Base-by-base conservation (phyloP, 257 asterid species). In the Nicotiana tomentosiformis region DNA sequence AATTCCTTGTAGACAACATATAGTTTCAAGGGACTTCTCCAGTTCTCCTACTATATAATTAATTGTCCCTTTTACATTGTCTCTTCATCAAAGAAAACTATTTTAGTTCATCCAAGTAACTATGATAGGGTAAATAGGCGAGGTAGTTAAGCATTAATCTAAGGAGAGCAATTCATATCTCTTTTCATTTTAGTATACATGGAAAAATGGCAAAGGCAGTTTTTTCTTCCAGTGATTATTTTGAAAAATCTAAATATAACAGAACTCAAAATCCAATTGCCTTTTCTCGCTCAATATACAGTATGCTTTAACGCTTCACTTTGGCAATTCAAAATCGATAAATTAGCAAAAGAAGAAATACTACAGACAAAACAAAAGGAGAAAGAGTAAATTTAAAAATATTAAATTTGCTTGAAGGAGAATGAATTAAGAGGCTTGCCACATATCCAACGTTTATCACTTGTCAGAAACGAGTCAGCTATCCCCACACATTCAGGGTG, bases 401-500 rank as follows among this genome's bases (percentile, higher is more conserved):
- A 46, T 66, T 51, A 81, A 66, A 30, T 43, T 51, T 29, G 29
- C 43, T 46, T 33, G 33, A 81, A 20, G 74, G 29, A 30, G 74
- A 66, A 26, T 53, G 7, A 84, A 84, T 30, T 26, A 11, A 65
- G 82, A 65, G 66, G 87, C 97, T 91, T 88, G 92, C 98, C 81
- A 65, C 99, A 95, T 66, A 37, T 84, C 93, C 93, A 95, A 77
- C 30, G 46, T 55, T 32, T 29, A 9, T 88, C 84, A 78, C 90
- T 83, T 35, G 84, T 78, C 81, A 90, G 81, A 84, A 88, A 88
- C 4, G 95, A 88, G 11, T 81, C 86, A 8, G 86, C 91, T 88
- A 90, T 89, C 39, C 46, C 89, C 84, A 92, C 90, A 32, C 99
- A 95, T 26, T 18, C 5, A 60, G 89, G 90, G 84, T 95, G 99